Evolutionary conservation across 176 grass and related monocot genomes (phyloP).

Genomic region (Bonia amplexicaulis): DNA sequence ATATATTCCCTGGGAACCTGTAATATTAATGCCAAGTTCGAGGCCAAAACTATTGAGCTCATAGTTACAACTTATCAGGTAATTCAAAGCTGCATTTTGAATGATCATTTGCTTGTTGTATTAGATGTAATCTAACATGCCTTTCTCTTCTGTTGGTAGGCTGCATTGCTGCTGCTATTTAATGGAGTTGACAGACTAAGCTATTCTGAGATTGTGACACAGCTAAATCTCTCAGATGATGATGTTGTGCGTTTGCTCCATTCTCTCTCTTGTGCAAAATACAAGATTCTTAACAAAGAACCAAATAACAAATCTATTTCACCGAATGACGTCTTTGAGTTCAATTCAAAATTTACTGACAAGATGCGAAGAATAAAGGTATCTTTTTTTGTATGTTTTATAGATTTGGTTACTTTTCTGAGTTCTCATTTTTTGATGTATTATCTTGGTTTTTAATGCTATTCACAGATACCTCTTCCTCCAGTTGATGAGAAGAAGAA

Average conservation of each 20-base stretch:
- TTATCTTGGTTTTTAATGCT: not conserved
- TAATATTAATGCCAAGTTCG: slow-evolving; percentile 60
- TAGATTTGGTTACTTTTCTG: not conserved
- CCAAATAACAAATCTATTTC: slow-evolving; percentile 59
- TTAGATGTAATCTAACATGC: not conserved
- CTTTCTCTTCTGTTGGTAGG: slow-evolving; percentile 12
- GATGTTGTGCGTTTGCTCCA: slow-evolving; percentile 69
- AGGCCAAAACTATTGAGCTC: slow-evolving; percentile 50
- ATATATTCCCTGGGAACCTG: slow-evolving; percentile 68
- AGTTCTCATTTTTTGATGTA: not conserved
- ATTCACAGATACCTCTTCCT: slow-evolving; percentile 53
- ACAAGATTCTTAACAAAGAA: slow-evolving; percentile 66
- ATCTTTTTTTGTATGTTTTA: not conserved
- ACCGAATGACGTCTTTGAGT: slow-evolving; percentile 54
- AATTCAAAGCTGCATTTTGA: not conserved
- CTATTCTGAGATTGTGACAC: slow-evolving; percentile 69
- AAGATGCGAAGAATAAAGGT: slow-evolving; percentile 87
- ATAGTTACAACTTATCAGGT: slow-evolving; percentile 86
- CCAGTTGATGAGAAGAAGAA: slow-evolving; percentile 81
- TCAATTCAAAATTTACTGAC: slow-evolving; percentile 81
- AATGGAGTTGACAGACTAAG: slow-evolving; percentile 43
- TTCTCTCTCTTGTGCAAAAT: slow-evolving; percentile 65
- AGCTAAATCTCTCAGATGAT: slow-evolving; percentile 68
- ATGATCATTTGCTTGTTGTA: not conserved
- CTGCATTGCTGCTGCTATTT: slow-evolving; percentile 56